Evolutionary conservation across 352 stramenopile species (phyloP), one percentile per base, ranked within the genome.

Genomic region (Pythium periplocum): DNA sequence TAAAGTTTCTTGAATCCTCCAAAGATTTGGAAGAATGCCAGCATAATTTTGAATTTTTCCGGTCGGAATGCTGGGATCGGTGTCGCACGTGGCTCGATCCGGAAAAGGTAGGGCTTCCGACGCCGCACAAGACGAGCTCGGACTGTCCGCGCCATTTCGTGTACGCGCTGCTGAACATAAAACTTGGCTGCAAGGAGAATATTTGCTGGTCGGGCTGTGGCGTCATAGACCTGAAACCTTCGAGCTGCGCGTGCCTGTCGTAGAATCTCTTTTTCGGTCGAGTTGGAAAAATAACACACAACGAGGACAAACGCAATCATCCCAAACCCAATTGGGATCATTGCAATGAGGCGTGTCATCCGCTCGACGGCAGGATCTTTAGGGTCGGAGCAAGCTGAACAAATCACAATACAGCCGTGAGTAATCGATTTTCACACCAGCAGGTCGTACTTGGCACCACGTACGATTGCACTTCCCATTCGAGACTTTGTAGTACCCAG

Each of bases 41-140:
- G 54, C 56, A 90, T 50, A 37, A 90, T 90, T 63, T 90, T 90
- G 47, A 90, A 80, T 49, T 90, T 90, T 34, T 90, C 80, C 2
- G 77, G 62, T 6, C 74, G 68, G 38, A 80, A 75, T 8, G 59
- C 26, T 11, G 74, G 64, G 4, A 66, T 55, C 26, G 59, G 39
- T 4, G 64, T 52, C 6, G 17, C 4, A 3, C 48, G 49, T 1
- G 57, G 75, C 5, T 59, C 48, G 33, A 88, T 86, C 0, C 62
- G 42, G 45, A 90, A 90, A 30, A 82, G 49, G 12, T 39, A 57
- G 4, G 33, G 46, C 1, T 8, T 35, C 1, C 44, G 39, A 4
- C 34, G 40, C 6, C 39, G 50, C 32, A 62, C 31, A 12, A 68
- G 32, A 33, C 59, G 42, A 8, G 43, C 36, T 0, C 60, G 36